These are phyloP conservation scores for Lobulomyces angularis DNA, from an alignment of 192 early-diverging fungal species.

Conservation along the genomic window DNA sequence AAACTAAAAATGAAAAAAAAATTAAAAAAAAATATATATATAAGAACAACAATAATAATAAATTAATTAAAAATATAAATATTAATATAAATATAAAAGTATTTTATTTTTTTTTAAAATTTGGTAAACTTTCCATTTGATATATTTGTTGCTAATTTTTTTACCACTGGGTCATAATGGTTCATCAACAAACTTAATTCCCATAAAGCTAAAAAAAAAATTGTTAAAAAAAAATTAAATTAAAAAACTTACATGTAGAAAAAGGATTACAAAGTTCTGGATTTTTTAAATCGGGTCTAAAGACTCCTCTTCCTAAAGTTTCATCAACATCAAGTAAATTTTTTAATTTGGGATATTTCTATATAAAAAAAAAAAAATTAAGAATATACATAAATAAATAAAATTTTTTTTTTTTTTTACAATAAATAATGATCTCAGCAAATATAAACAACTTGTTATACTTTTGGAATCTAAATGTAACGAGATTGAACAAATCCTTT, in stretches of 20 bases:
- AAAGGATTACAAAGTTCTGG: slow-evolving; percentile 93
- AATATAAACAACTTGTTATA: slow-evolving; percentile 52
- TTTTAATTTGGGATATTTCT: slow-evolving; percentile 54
- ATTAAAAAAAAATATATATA: too few species aligned
- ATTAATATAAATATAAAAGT: too few species aligned
- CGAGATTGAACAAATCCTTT: slow-evolving; percentile 60
- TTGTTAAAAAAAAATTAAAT: slow-evolving; percentile 32
- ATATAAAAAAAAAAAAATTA: not conserved
- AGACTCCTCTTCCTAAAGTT: slow-evolving; percentile 66
- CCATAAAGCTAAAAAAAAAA: not conserved
- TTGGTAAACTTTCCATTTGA: too few species aligned
- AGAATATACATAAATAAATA: slow-evolving; percentile 2
- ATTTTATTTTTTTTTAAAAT: too few species aligned
- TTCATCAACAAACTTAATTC: slow-evolving; percentile 16
- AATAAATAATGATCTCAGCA: slow-evolving; percentile 48
- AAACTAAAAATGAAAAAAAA: too few species aligned
- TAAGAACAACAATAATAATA: too few species aligned
- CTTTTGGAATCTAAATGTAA: slow-evolving; percentile 67
- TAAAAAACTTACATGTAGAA: slow-evolving; percentile 74
- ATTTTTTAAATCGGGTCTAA: slow-evolving; percentile 68
- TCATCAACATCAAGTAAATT: slow-evolving; percentile 52
- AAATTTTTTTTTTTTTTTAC: slow-evolving; percentile 14
- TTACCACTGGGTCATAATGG: slow-evolving; percentile 45
- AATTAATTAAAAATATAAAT: too few species aligned
- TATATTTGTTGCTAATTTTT: slow-evolving; percentile 26